A percentile compares a stretch with the other conserved stretches of the same genome.
These are phyloP conservation scores for Pythium grandisporangium DNA, from an alignment of 352 stramenopile genomes.

Conservation along the genomic window DNA sequence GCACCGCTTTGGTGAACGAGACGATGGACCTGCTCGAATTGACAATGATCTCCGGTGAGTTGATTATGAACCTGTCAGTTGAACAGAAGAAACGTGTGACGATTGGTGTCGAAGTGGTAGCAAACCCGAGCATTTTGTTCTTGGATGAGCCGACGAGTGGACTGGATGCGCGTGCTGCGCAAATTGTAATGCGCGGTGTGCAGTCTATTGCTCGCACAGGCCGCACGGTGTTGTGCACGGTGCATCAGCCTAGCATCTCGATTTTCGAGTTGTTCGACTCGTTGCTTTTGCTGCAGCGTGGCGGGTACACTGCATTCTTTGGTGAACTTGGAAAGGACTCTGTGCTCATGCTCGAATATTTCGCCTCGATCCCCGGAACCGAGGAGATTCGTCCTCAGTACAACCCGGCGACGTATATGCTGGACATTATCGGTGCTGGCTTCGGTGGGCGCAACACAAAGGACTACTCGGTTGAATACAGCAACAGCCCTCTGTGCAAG, in stretches of 20 bases:
- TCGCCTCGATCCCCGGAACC: slow-evolving; percentile 65
- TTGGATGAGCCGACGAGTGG: slow-evolving; percentile 89
- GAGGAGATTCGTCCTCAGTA: slow-evolving; percentile 58
- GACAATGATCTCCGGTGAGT: slow-evolving; percentile 21
- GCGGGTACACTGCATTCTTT: slow-evolving; percentile 68
- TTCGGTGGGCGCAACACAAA: slow-evolving; percentile 40
- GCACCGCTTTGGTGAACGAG: slow-evolving; percentile 40
- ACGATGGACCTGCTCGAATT: slow-evolving; percentile 52
- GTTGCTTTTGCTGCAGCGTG: slow-evolving; percentile 72
- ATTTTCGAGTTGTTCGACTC: slow-evolving; percentile 92
- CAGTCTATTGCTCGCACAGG: slow-evolving; percentile 78
- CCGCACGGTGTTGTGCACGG: slow-evolving; percentile 76
- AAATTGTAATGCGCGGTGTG: slow-evolving; percentile 84
- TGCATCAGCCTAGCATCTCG: slow-evolving; percentile 54
- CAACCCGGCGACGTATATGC: slow-evolving; percentile 89
- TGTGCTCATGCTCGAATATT: slow-evolving; percentile 83
- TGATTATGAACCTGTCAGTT: slow-evolving; percentile 70
- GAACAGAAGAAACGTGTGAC: slow-evolving; percentile 92
- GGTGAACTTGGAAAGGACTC: slow-evolving; percentile 78
- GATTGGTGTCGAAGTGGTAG: slow-evolving; percentile 89
- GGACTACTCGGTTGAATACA: slow-evolving; percentile 44
- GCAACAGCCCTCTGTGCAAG: slow-evolving; percentile 21
- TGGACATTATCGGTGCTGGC: slow-evolving; percentile 74
- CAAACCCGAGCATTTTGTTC: slow-evolving; percentile 92
- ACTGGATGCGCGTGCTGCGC: slow-evolving; percentile 76